These are phyloP conservation scores for Tolypocladium ophioglossoides DNA, from an alignment of 2,329 filamentous ascomycete species.

Conservation along the genomic window DNA sequence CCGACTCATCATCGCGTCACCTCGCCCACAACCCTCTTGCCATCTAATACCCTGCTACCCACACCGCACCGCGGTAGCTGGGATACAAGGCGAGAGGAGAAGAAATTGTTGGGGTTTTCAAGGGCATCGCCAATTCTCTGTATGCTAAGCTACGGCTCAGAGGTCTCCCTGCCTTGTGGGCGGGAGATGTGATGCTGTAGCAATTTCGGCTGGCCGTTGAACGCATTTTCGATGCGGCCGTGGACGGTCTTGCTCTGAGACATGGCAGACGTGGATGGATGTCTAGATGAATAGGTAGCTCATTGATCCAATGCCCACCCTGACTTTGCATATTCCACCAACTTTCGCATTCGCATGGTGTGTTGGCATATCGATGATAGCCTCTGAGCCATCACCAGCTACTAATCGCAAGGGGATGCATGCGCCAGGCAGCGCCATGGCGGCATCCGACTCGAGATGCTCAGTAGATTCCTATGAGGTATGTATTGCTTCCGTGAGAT, in stretches of 20 bases:
- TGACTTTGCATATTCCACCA: background rate
- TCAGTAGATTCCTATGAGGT: background rate
- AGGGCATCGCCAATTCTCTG: constrained; percentile 11
- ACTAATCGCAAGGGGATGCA: background rate
- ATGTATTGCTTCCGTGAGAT: background rate
- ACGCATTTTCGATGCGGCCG: background rate
- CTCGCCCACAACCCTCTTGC: constrained; percentile 19
- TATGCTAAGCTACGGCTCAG: constrained; percentile 1
- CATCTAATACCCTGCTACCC: constrained; percentile 59
- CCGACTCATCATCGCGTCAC: background rate
- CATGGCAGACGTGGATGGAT: background rate
- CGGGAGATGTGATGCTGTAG: background rate
- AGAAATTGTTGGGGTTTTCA: constrained; percentile 16
- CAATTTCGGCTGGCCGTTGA: background rate
- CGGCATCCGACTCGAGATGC: background rate
- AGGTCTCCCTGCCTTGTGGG: background rate
- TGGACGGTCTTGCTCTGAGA: background rate
- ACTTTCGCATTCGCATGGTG: background rate
- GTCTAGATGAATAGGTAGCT: background rate
- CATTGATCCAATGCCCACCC: background rate
- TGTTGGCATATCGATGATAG: background rate
- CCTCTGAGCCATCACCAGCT: background rate
- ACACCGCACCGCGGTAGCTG: constrained; percentile 37
- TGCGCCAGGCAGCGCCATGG: background rate
- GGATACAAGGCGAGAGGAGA: constrained; percentile 67